Evolutionary conservation across 208 protist species (phyloP), one percentile per base, ranked within the genome.

Genomic region (Crithidia acanthocephali): DNA sequence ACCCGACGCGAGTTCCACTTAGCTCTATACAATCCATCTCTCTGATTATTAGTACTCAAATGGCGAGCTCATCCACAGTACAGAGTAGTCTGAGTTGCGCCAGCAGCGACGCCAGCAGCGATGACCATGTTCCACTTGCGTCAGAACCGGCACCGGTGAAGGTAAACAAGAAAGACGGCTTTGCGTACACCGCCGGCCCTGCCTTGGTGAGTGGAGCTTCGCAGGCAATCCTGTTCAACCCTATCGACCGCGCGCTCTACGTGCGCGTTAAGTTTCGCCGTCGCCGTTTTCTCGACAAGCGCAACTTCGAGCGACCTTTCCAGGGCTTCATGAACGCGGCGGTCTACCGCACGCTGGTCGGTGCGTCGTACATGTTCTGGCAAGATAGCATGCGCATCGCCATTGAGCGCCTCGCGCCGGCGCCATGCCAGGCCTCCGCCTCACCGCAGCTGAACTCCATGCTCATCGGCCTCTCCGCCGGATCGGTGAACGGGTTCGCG

Each of bases 161-260:
- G 20, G 11, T 9, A 5, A 10, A 51, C 51, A 23, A 50, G 16
- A 73, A 78, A 37, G 82, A 92, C 55, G 55, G 58, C 32, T 87
- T 95, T 53, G 53, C 79, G 10, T 83, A 82, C 56, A 86, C 85
- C 6, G 88, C 87, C 11, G 75, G 77, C 8, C 86, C 93, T 0
- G 93, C 93, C 0, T 66, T 97, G 3, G 56, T 85, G 18, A 90
- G 85, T 37, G 93, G 90, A 22, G 90, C 93, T 4, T 76, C 81
- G 16, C 93, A 97, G 68, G 86, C 93, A n/a, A 79, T 95, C 45
- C 55, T 97, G 4, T 97, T 97, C 72, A 97, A 97, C 59, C 93
- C 93, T 0, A 84, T 95, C 52, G 93, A 97, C 72, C 86, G 90
- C 11, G 93, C 93, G 0, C 80, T 97, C n/a, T 97, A 97, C 74